Evolutionary conservation across 306 rosid species (phyloP), one percentile per base, ranked within the genome.

Genomic region (Mimosa pudica): DNA sequence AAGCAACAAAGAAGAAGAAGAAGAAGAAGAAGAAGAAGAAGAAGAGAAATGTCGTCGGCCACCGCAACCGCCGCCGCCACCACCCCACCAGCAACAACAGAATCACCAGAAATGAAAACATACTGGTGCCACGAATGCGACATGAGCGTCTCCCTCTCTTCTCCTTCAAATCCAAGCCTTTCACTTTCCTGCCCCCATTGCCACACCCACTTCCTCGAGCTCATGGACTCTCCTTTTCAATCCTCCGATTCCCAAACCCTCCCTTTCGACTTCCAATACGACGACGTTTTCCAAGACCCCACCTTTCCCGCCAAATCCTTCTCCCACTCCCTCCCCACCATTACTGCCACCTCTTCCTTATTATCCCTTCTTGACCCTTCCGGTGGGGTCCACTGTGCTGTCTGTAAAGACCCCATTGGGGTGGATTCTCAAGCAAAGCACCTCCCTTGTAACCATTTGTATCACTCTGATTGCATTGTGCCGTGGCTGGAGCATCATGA

Each of bases 121-220:
- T 93, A 87, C 87, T 93, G 98, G 98, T 93, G 98, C 83, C 98
- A 93, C 73, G 93, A 90, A 75, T 93, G 98, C 80, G 98, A 93
- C 76, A 90, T 93, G 97, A 93, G 98, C 68, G 92, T 93, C 8
- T 81, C 91, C 30, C 84, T 93, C 33, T 54, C 76, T 32, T 49
- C 71, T 70, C 45, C 73, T 69, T 67, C 78, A 4, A 45, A 77
- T 0, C 64, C 76, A 41, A 0, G 71, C 13, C 68, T 75, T 3
- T 55, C 79, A 0, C 81, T 86, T 6, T 80, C 79, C 30, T 93
- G 98, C 71, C 98, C 97, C 0, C 91, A 86, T 57, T 92, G 95
- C 77, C 82, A 84, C 89, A 84, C 95, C 48, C 87, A 90, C 80
- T 90, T 84, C 83, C 90, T 92, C 16, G 97, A 91, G 54, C 95